Base-by-base conservation (phyloP, 768 basidiomycete genomes). In the Tremella yokohamensis region DNA sequence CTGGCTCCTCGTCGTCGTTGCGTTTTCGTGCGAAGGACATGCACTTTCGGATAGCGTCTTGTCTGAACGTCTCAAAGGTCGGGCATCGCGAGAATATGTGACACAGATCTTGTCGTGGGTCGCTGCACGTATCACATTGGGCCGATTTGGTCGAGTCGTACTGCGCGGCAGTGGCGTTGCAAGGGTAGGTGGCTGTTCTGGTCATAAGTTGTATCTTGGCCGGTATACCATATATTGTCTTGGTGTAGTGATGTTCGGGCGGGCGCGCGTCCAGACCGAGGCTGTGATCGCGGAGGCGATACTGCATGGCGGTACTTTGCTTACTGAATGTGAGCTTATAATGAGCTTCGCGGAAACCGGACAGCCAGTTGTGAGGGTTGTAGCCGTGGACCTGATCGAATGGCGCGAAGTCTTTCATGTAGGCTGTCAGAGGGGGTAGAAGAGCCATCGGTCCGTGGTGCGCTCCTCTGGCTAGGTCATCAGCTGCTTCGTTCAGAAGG, bases 321-420 rank as follows among this genome's bases (percentile, higher is more conserved):
- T n/a, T n/a, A n/a, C n/a, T n/a, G n/a, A n/a, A n/a, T n/a, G n/a
- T n/a, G n/a, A n/a, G n/a, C n/a, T n/a, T n/a, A n/a, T n/a, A n/a
- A n/a, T n/a, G n/a, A n/a, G n/a, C n/a, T n/a, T n/a, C n/a, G n/a
- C n/a, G n/a, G n/a, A n/a, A n/a, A n/a, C n/a, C n/a, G n/a, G 18
- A 1, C 18, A 13, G n/a, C 61, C 61, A 62, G 37, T 54, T 50
- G 56, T 62, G 57, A 7, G 61, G 61, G 2, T 38, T n/a, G 45
- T 54, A 62, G 7, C 61, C 61, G n/a, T 9, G 20, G 9, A 12
- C 38, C 7, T 24, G 4, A 3, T 4, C 2, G 40, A 40, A 58
- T 1, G 57, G 39, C 2, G 54, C 61, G 47, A 47, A 62, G 3
- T 9, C 39, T 2, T 22, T 2, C 61, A 62, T 62, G 22, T 18